These are phyloP conservation scores for Cantharellus cinnabarinus DNA, from an alignment of 768 basidiomycete genomes.

Conservation along the genomic window DNA sequence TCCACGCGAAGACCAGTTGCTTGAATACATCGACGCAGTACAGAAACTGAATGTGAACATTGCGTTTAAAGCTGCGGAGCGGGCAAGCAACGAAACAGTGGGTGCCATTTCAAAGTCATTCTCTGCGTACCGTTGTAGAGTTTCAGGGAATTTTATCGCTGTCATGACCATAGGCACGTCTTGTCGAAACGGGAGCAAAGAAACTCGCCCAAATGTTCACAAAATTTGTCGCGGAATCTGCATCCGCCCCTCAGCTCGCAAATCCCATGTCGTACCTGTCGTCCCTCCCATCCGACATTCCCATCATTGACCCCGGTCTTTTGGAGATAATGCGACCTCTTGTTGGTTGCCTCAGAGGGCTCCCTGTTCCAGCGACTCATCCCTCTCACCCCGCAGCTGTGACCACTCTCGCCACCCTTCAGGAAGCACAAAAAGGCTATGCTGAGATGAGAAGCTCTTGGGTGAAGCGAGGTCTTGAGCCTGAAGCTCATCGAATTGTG, in stretches of 20 bases:
- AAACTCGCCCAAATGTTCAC: constrained; percentile 66
- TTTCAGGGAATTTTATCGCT: no score
- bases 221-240: constrained; percentile 74
- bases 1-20: constrained; percentile 48
- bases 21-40: constrained; percentile 46
- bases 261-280: constrained; percentile 15
- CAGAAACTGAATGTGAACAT: constrained; percentile 62
- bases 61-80: constrained; percentile 39
- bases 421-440: constrained; percentile 62
- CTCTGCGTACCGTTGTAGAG: no score
- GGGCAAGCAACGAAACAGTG: no score
- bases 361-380: constrained; percentile 61
- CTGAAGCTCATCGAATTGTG: constrained; percentile 44
- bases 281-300: constrained; percentile 23
- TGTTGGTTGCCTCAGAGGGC: constrained; percentile 36
- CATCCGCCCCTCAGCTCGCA: constrained; percentile 31
- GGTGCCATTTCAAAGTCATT: background rate
- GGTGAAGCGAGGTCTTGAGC: constrained; percentile 55
- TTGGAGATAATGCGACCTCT: constrained; percentile 37
- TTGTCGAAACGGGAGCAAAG: constrained; percentile 67
- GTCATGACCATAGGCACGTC: constrained; percentile 27
- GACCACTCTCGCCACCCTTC: constrained; percentile 40
- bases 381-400: constrained; percentile 63
- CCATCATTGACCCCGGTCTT: constrained; percentile 31
- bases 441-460: constrained; percentile 74